These are phyloP conservation scores for Psophocarpus tetragonolobus DNA, from an alignment of 306 rosid species.

Conservation along the genomic window DNA sequence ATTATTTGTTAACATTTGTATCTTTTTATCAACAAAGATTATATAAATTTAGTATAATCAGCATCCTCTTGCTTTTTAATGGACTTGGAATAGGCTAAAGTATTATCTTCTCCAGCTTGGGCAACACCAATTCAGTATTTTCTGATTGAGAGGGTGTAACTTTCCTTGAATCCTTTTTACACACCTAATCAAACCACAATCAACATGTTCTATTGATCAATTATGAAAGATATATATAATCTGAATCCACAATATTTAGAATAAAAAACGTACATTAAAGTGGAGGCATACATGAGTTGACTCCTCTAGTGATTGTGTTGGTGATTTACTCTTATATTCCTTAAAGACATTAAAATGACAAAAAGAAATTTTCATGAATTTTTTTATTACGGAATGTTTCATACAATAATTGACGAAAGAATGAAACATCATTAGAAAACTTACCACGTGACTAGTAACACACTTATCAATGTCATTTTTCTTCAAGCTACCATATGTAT, in stretches of 20 bases:
- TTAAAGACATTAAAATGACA: constrained; percentile 29
- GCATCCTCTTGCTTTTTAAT: constrained; percentile 45
- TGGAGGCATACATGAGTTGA: constrained; percentile 45
- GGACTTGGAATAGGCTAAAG: constrained; percentile 47
- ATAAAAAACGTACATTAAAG: neutral
- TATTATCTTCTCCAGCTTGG: constrained; percentile 45
- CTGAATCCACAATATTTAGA: neutral
- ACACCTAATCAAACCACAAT: constrained; percentile 50
- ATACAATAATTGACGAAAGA: constrained; percentile 20
- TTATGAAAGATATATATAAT: neutral
- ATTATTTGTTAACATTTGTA: no score
- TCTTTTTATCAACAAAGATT: no score
- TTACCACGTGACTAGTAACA: constrained; percentile 53
- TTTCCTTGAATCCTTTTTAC: constrained; percentile 38
- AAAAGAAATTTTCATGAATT: neutral
- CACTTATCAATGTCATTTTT: constrained; percentile 58
- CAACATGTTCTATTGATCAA: constrained; percentile 8
- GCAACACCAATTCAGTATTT: constrained; percentile 58
- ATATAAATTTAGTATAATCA: neutral
- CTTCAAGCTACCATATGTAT: constrained; percentile 49
- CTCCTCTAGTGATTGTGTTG: constrained; percentile 50
- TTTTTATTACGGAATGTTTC: neutral
- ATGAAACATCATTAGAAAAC: constrained; percentile 30
- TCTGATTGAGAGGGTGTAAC: constrained; percentile 45
- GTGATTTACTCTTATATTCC: constrained; percentile 60